Base-by-base conservation (phyloP, 192 early-diverging fungal species). In the Coemansia aciculifera region DNA sequence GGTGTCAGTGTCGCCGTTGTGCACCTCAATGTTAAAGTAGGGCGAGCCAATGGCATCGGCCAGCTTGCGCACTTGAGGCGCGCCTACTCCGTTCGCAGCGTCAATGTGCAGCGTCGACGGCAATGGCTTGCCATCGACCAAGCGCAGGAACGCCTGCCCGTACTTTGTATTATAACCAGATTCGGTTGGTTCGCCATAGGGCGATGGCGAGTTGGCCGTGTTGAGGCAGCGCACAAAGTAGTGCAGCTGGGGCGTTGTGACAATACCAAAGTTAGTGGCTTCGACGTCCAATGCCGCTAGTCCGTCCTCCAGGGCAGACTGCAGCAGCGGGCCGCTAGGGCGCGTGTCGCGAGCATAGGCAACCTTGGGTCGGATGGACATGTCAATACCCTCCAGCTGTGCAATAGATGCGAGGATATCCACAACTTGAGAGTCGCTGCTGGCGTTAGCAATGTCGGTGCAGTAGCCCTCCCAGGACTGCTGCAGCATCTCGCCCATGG, bases 201-300 rank as follows among this genome's bases (percentile, higher is more conserved):
- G 74, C 42, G 90, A 86, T 2, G 86, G 70, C 2, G 94, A 89
- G 62, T 84, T 87, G 17, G 73, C 72, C 19, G 93, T 94, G 81
- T 98, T 98, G 64, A 94, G 77, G 85, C 92, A 93, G 40, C 95
- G 90, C 46, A 89, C 90, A 69, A 94, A 84, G 72, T 97, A 99
- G 74, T 99, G 98, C 64, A 99, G 86, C 77, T 98, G 95, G 65
- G 98, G 98, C 9, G 98, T 99, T 46, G 96, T 98, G 54, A 92
- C 83, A 37, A 99, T 70, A 29, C 95, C 96, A 66, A 88, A 93
- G 76, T 97, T 92, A 24, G 78, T 89, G 17, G 89, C 81, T 6
- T 85, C 72, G 15, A 88, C 92, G 34, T 81, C 87, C 66, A 93
- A 59, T 9, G 89, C 92, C 19, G 86, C 74, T 36, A 98, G 86